A percentile compares a stretch with the other conserved stretches of the same genome.
phyloP scores from a whole-genome alignment of 345 rosid genomes.

The Tarenaya hassleriana region DNA sequence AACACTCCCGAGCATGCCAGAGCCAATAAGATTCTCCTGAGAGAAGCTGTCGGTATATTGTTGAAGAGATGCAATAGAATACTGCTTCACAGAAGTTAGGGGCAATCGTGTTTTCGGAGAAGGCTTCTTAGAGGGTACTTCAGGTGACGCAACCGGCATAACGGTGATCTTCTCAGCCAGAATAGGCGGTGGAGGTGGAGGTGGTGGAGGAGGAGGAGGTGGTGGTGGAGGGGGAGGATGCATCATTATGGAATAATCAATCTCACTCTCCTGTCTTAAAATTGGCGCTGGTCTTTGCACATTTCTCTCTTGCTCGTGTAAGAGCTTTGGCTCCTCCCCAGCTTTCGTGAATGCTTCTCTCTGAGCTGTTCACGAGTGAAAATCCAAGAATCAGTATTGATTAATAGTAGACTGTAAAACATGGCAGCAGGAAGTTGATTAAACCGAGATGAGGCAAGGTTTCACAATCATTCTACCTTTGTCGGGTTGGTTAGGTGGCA shows the following conservation, averaged over 20 bases:
- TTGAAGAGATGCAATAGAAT: conserved; percentile 90
- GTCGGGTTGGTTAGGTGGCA: conserved; percentile 43
- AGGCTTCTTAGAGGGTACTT: conserved; percentile 39
- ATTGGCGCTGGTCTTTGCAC: conserved; percentile 26
- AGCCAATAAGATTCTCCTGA: conserved; percentile 78
- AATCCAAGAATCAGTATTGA: conserved; percentile 8
- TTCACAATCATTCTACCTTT: conserved; percentile 45
- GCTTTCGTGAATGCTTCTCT: conserved; percentile 34
- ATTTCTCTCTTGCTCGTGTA: conserved; percentile 40
- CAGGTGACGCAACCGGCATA: conserved; percentile 45
- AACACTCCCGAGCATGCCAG: conserved; percentile 92
- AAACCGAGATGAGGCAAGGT: conserved; percentile 12
- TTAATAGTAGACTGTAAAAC: no score
- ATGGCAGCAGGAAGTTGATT: background rate
- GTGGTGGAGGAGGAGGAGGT: no score
- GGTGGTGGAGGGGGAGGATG: conserved; percentile 36
- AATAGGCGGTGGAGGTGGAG: conserved; percentile 56
- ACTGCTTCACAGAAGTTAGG: conserved; percentile 59
- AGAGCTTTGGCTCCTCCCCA: conserved; percentile 44
- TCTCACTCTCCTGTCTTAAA: conserved; percentile 43
- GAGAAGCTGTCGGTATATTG: conserved; percentile 94
- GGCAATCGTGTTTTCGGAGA: conserved; percentile 38
- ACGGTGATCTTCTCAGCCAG: conserved; percentile 46
- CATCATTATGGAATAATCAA: conserved; percentile 48
- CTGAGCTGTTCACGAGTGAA: conserved; percentile 42